Base-by-base conservation (phyloP, 202 grass and related monocot genomes). In the Hordeum pubiflorum region DNA sequence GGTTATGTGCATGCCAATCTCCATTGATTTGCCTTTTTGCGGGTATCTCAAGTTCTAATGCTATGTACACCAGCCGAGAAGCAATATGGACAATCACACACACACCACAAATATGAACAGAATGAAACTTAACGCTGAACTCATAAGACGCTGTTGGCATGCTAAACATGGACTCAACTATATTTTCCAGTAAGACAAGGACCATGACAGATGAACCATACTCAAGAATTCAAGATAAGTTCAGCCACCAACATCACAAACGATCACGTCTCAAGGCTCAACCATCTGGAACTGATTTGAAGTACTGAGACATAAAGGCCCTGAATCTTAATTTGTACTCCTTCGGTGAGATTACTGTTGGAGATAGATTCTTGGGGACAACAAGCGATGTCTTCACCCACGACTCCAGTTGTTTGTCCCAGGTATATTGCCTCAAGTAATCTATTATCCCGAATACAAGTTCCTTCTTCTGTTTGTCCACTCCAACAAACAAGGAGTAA, bases 371-470 rank as follows among this genome's bases (percentile, higher is more conserved):
- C 87, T 88, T 94, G 20, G 90, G 92, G 73, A 94, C 92, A 75
- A 97, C 75, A 61, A 94, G 86, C 31, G 95, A 94, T 82, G 92
- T 83, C 76, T 94, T 97, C 69, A 97, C 95, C 90, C 86, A 97
- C 58, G 92, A 94, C 78, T 98, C 95, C 43, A 98, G 79, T 66
- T 97, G 86, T 81, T 97, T 97, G 88, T 97, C 94, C 94, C 88
- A 97, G n/a, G 91, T 97, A 85, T 91, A 98, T 68, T 91, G 92
- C 85, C 95, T 89, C 86, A 98, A 72, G 83, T 93, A 98, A 88
- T 98, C 95, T 72, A 98, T 98, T 76, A 94, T 98, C 52, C 95
- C 95, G 41, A 98, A 93, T 63, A 93, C 86, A 89, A 98, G 87
- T 76, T 90, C 86, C 33, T 83, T 86, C 79, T 87, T 89, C 48